Evolutionary conservation across 129 eudicot species (phyloP), one percentile per base, ranked within the genome.

Genomic region (Escallonia rubra): DNA sequence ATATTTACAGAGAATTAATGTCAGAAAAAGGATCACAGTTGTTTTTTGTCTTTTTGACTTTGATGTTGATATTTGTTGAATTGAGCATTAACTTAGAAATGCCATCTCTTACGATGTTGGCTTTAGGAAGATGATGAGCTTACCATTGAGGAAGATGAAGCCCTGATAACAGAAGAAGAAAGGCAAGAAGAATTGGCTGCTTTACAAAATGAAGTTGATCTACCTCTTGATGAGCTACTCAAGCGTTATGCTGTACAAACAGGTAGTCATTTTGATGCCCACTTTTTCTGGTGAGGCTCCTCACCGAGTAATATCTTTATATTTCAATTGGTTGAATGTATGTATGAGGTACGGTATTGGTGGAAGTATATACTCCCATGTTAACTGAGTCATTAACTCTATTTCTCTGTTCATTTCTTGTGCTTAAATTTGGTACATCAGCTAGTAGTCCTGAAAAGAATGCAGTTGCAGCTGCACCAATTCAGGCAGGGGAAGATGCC

Each of bases 61-160:
- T 13, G 44, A 61, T 40, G 42, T 61, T 49, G 7, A 41, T 43
- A 66, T 64, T 8, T 43, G 4, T 46, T 63, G 45, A 61, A 65
- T 59, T 47, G 75, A 65, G 67, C 4, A 71, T 59, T 68, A 59
- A 69, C 75, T 76, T 64, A 73, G 69, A 71, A 50, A 71, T 58
- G 43, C 69, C 59, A 68, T 52, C 3, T 47, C 44, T 49, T 57
- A 40, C 68, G 43, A 40, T 85, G 69, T 7, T 63, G 67, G 85
- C 77, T 85, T 84, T 82, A 94, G 99, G 96, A 90, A 87, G 99
- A 94, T 72, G 99, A 94, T 38, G 97, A 94, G 88, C 94, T 76
- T 76, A 90, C 96, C 9, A 76, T 90, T 63, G 99, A 90, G 81
- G 96, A 85, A 79, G 99, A 94, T 76, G 99, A 94, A 74, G 97